Evolutionary conservation across 805 yeast species (phyloP), one percentile per base, ranked within the genome.

Genomic region (Groenewaldozyma tartarivorans): DNA sequence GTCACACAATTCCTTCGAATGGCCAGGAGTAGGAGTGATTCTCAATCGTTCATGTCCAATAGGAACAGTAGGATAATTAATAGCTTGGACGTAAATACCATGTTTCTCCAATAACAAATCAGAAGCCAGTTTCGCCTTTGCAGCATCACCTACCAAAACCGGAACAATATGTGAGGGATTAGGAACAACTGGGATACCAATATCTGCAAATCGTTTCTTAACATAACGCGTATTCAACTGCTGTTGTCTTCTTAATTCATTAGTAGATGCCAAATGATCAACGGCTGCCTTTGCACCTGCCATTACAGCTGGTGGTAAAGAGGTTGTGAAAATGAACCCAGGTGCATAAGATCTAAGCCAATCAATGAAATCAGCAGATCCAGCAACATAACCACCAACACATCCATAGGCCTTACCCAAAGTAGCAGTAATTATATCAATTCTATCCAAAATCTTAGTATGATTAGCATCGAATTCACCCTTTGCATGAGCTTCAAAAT

Each of bases 1-100:
- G 58, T 87, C 85, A 40, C 90, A 72, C 38, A 85, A 69, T 43
- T 79, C 83, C 44, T 77, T 71, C 16, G 77, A 74, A 61, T 92
- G 99, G 41, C 96, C 96, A 29, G 99, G 99, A 33, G 98, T 88
- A 42, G 99, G 97, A n/a, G 99, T 92, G 58, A 92, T 78, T 66
- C 99, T 79, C 55, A 92, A 75, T 61, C 98, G 79, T 68, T 92
- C 99, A 50, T 87, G 81, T 46, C 98, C 98, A 51, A 82, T 78
- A 16, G 96, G 81, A 46, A 92, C 98, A 19, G 98, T 92, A 46
- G 99, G 99, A 77, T 81, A 92, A 68, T 92, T 92, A 62, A 92
- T 92, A 36, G 97, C 96, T 68, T 92, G 99, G 35, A 94, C 98
- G 57, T 92, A 92, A 60, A 92, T 88, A 49, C 75, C 72, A 66